A percentile compares a stretch with the other conserved stretches of the same genome.
These are phyloP conservation scores for Ophiostoma sp. DNA, from an alignment of 2,329 filamentous ascomycete species.

Conservation along the genomic window DNA sequence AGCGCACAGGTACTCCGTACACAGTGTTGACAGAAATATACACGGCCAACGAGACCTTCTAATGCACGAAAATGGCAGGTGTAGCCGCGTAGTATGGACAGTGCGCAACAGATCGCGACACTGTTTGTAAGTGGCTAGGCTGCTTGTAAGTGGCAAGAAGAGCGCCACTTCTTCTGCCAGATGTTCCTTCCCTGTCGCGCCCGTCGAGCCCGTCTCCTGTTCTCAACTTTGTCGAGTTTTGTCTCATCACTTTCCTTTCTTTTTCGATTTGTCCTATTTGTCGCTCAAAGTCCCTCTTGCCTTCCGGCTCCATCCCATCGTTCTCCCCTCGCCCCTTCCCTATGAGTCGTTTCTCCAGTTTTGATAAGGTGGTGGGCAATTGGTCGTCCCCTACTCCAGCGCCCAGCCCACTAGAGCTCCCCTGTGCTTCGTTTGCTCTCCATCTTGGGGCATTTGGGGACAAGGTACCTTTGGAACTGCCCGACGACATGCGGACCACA, in stretches of 20 bases:
- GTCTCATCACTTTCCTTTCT: neutral
- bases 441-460: too few species aligned
- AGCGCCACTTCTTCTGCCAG: neutral
- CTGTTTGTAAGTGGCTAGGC: neutral
- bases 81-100: neutral
- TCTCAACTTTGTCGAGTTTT: neutral
- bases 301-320: neutral
- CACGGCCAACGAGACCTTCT: neutral
- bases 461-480: neutral
- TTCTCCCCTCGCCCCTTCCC: neutral
- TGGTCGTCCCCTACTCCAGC: neutral
- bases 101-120: neutral
- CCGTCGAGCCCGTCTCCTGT: neutral
- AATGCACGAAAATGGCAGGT: too few species aligned
- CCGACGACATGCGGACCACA: neutral
- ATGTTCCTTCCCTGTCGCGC: neutral
- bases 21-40: neutral
- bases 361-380: neutral
- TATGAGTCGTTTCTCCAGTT: neutral
- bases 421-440: neutral
- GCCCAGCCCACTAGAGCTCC: neutral
- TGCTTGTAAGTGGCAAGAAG: neutral
- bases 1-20: neutral
- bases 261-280: neutral
- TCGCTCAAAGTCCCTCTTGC: neutral